Evolutionary conservation across 176 grass and related monocot genomes (phyloP).

Genomic region (Thalia dealbata): DNA sequence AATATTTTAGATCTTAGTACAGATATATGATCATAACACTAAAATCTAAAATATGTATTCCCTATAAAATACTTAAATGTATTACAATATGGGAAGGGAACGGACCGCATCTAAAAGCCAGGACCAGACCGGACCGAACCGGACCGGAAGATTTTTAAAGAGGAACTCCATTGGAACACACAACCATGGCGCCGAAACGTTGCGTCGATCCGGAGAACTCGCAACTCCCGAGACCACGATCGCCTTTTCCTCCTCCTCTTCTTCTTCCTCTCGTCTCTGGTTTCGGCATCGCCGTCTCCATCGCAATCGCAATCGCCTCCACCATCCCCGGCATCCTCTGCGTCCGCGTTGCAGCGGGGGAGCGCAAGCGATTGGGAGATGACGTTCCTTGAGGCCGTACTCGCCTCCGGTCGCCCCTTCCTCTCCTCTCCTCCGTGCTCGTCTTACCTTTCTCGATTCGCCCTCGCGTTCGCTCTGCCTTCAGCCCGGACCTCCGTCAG

Average conservation of each 20-base stretch:
- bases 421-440: constrained; percentile 7
- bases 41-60: too few relatives aligned
- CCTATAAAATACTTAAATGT: too few relatives aligned
- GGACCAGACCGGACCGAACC: too few relatives aligned
- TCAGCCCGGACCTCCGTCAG: constrained; percentile 1
- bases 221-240: background rate
- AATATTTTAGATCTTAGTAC: too few relatives aligned
- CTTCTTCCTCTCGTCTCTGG: background rate
- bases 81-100: too few relatives aligned
- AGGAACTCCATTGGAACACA: too few relatives aligned
- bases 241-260: background rate
- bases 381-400: constrained; percentile 65
- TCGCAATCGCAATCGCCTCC: background rate
- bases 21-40: too few relatives aligned
- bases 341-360: constrained; percentile 34
- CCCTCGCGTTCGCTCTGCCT: constrained; percentile 17
- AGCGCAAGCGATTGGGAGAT: constrained; percentile 90
- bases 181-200: too few relatives aligned
- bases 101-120: too few relatives aligned
- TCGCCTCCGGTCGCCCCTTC: constrained; percentile 32
- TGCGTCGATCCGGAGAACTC: background rate
- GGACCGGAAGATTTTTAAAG: too few relatives aligned
- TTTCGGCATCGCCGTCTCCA: too few relatives aligned
- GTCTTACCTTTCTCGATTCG: constrained; percentile 1
- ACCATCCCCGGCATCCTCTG: background rate